Evolutionary conservation across 805 yeast species (phyloP).

Genomic region (Middelhovenomyces tepae): DNA sequence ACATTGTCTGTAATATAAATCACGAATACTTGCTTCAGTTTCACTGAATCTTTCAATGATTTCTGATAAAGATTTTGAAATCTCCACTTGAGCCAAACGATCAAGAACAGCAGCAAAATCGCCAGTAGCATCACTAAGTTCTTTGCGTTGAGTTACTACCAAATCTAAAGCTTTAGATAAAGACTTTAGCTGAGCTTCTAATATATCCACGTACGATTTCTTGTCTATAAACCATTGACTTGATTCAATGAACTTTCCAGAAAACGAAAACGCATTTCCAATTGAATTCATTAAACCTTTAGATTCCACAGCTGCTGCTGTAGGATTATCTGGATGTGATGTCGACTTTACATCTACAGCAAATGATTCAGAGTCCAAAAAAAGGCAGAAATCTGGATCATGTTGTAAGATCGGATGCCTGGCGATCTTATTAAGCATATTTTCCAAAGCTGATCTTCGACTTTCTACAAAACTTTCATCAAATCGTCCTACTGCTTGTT

Average conservation of each 20-base stretch:
- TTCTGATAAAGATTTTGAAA: slow-evolving; percentile 56
- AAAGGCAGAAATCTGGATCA: slow-evolving; percentile 71
- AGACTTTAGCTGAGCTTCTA: slow-evolving; percentile 65
- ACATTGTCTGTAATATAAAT: slow-evolving; percentile 66
- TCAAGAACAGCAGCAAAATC: slow-evolving; percentile 54
- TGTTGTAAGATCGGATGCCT: slow-evolving; percentile 45
- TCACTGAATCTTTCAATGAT: slow-evolving; percentile 62
- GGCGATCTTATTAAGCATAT: slow-evolving; percentile 72
- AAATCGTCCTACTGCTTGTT: slow-evolving; percentile 87
- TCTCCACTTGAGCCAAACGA: slow-evolving; percentile 63
- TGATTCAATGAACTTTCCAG: slow-evolving; percentile 62
- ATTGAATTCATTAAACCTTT: slow-evolving; percentile 61
- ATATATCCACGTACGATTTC: slow-evolving; percentile 55
- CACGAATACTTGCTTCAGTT: slow-evolving; percentile 61
- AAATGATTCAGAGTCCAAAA: slow-evolving; percentile 68
- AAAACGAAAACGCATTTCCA: slow-evolving; percentile 54
- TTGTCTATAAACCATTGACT: slow-evolving; percentile 71
- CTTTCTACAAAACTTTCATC: slow-evolving; percentile 83
- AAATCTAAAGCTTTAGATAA: slow-evolving; percentile 64
- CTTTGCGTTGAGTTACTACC: slow-evolving; percentile 67
- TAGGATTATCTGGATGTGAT: slow-evolving; percentile 29
- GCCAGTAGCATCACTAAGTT: slow-evolving; percentile 55
- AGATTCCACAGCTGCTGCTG: too few relatives aligned
- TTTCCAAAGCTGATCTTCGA: slow-evolving; percentile 74
- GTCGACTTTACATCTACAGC: slow-evolving; percentile 56